phyloP scores from a whole-genome alignment of 768 basidiomycete species.

The Termitomyces sp. region DNA sequence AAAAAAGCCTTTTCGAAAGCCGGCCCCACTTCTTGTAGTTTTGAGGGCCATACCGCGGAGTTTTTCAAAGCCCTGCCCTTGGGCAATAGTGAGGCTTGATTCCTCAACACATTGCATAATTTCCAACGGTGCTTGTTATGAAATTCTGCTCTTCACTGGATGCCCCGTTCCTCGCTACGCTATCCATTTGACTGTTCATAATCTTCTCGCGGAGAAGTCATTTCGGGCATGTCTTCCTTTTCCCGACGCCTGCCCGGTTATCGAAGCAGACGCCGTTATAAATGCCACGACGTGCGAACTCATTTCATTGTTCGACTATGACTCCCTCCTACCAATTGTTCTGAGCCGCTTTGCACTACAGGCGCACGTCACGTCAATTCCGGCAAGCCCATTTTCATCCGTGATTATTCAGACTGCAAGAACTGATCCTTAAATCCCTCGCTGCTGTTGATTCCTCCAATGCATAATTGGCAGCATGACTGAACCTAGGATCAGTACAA shows the following conservation, averaged over 20 bases:
- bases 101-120: not conserved
- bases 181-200: constrained; percentile 3
- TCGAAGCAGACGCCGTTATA: constrained; percentile 18
- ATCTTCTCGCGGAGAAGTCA: constrained; percentile 11
- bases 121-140: not conserved
- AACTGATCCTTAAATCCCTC: constrained; percentile 8
- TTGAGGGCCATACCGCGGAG: not conserved
- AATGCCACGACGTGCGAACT: constrained; percentile 16
- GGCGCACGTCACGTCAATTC: constrained; percentile 34
- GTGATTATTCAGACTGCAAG: constrained; percentile 6
- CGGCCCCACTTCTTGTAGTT: not conserved
- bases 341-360: constrained; percentile 19
- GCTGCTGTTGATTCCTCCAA: not conserved
- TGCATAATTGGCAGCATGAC: constrained; percentile 14
- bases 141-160: not conserved
- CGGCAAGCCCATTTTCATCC: constrained; percentile 15
- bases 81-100: not conserved
- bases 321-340: constrained; percentile 4
- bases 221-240: constrained; percentile 22
- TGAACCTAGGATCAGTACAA: constrained; percentile 23
- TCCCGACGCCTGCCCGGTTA: constrained; percentile 17
- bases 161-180: not conserved
- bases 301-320: constrained; percentile 12
- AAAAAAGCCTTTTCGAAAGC: constrained; percentile 3
- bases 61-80: not conserved